Conservation (phyloP, 2,329 filamentous ascomycete species). For the Gnomoniopsis sp. region DNA sequence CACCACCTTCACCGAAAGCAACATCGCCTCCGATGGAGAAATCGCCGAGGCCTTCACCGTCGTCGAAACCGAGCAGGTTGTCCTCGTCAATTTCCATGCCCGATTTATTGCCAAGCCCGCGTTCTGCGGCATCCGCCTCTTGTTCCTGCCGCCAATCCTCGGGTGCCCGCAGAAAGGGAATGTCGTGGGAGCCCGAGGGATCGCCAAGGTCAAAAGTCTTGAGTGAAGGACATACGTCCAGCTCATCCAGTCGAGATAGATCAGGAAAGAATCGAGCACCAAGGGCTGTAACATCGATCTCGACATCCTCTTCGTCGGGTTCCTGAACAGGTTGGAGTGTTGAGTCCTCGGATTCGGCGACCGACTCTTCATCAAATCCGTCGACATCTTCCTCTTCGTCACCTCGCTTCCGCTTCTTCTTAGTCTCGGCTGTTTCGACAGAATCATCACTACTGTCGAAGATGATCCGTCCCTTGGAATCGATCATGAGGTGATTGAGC, state of each 20-base stretch:
- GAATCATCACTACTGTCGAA: constrained; percentile 96
- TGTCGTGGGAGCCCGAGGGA: constrained; percentile 77
- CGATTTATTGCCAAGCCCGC: constrained; percentile 60
- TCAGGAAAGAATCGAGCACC: constrained; percentile 84
- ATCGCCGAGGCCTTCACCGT: constrained; percentile 71
- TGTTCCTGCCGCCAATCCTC: constrained; percentile 79
- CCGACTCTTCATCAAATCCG: constrained; percentile 38
- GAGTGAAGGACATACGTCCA: constrained; percentile 91
- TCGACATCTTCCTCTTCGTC: constrained; percentile 34
- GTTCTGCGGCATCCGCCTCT: constrained; percentile 57
- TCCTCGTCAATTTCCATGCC: constrained; percentile 86
- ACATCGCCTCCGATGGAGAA: constrained; percentile 70
- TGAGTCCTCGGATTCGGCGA: constrained; percentile 31
- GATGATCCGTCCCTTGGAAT: constrained; percentile 86
- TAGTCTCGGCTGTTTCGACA: constrained; percentile 46
- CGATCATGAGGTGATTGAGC: constrained; percentile 95
- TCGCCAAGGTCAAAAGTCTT: constrained; percentile 92
- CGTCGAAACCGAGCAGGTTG: constrained; percentile 76
- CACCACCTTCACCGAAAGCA: constrained; percentile 92
- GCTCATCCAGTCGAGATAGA: constrained; percentile 69
- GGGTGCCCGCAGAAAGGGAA: constrained; percentile 85
- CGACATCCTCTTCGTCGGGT: constrained; percentile 55
- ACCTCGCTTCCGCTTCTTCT: constrained; percentile 32
- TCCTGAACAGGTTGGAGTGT: constrained; percentile 40
- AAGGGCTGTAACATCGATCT: constrained; percentile 75